A percentile compares a stretch with the other conserved stretches of the same genome.
phyloP scores from a whole-genome alignment of 345 rosid species.

The Psidium friedrichsthalianum region DNA sequence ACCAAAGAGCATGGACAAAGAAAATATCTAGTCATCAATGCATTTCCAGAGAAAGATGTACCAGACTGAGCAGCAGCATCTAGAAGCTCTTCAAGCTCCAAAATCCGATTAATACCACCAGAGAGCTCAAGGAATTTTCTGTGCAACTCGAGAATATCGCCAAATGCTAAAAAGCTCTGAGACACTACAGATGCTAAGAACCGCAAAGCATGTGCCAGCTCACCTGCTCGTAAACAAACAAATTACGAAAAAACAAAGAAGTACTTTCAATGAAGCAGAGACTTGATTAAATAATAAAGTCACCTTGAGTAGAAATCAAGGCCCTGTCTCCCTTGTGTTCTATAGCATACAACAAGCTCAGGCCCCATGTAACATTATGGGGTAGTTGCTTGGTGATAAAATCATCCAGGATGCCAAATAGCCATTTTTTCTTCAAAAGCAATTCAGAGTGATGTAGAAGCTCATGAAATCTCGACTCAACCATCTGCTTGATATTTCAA shows the following conservation, averaged over 20 bases:
- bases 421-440: slow-evolving; percentile 85
- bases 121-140: slow-evolving; percentile 89
- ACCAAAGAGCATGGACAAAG: background rate
- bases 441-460: slow-evolving; percentile 77
- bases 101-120: slow-evolving; percentile 79
- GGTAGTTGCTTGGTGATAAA: slow-evolving; percentile 99
- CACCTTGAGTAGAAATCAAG: slow-evolving; percentile 76
- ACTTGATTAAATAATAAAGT: background rate
- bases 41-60: slow-evolving; percentile 9
- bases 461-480: slow-evolving; percentile 75
- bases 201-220: slow-evolving; percentile 88
- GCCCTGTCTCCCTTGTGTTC: slow-evolving; percentile 94
- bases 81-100: slow-evolving; percentile 93
- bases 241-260: background rate
- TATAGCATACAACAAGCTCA: slow-evolving; percentile 88
- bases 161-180: slow-evolving; percentile 97
- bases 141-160: slow-evolving; percentile 90
- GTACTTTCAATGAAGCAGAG: background rate
- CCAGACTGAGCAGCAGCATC: slow-evolving; percentile 84
- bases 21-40: background rate
- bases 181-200: slow-evolving; percentile 96
- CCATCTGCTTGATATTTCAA: slow-evolving; percentile 43
- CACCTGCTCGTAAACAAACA: slow-evolving; percentile 43
- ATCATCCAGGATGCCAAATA: slow-evolving; percentile 81
- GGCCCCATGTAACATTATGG: slow-evolving; percentile 92